Conservation (phyloP, 345 rosid genomes). For the Syzygium grande region DNA sequence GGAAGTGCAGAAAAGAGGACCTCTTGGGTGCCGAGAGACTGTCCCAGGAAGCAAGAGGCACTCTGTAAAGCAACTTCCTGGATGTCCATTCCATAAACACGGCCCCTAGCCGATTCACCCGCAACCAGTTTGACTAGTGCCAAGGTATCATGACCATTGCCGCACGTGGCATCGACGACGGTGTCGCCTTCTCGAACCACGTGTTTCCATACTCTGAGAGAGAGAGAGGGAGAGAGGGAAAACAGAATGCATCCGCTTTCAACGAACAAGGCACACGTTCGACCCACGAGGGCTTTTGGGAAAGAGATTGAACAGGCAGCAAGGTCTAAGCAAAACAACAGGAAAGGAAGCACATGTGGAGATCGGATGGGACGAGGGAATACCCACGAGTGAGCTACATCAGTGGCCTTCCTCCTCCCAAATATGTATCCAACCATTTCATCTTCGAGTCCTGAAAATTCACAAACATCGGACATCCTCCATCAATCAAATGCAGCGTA, state of each 20-base stretch:
- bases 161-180: constrained; percentile 85
- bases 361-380: not conserved
- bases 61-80: constrained; percentile 55
- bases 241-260: not conserved
- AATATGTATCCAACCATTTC: constrained; percentile 60
- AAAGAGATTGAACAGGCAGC: not conserved
- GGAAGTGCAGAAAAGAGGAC: constrained; percentile 14
- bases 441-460: constrained; percentile 50
- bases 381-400: constrained; percentile 85
- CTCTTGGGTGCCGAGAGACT: constrained; percentile 40
- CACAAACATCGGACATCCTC: not conserved
- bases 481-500: not conserved
- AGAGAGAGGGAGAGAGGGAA: not conserved
- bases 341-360: not conserved
- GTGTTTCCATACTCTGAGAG: constrained; percentile 65
- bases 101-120: constrained; percentile 44
- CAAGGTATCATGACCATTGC: constrained; percentile 80
- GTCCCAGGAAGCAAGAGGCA: constrained; percentile 46
- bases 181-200: constrained; percentile 63
- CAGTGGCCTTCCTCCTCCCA: constrained; percentile 86
- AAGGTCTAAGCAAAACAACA: not conserved
- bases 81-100: constrained; percentile 78
- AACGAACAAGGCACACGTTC: not conserved
- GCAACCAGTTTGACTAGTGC: constrained; percentile 66
- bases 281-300: not conserved